Percentiles rank a stretch among this genome's conserved stretches.
Evolutionary conservation across 2,329 filamentous ascomycete species (phyloP).

Genomic region (Aphanoascus verrucosus): DNA sequence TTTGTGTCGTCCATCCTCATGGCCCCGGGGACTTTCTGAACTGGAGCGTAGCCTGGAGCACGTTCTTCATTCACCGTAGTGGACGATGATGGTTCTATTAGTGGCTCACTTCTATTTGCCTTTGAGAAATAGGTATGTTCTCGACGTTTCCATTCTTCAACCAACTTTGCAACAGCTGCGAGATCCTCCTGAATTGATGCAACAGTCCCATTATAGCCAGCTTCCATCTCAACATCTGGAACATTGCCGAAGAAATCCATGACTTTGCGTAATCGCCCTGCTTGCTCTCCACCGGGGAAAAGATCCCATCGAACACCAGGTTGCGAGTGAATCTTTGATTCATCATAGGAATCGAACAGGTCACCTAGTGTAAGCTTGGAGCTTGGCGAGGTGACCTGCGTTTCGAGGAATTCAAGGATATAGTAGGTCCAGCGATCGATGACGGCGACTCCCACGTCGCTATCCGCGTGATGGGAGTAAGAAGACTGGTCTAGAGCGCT

Average conservation of each 20-base stretch:
- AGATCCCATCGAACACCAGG: constrained; percentile 90
- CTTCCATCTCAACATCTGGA: constrained; percentile 78
- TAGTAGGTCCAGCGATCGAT: constrained; percentile 99
- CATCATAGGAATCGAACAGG: constrained; percentile 92
- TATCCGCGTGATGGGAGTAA: constrained; percentile 96
- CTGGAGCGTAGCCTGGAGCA: background rate
- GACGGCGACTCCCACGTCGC: constrained; percentile 93
- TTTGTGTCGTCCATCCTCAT: constrained; percentile 19
- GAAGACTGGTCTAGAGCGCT: constrained; percentile 91
- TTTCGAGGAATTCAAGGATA: constrained; percentile 92
- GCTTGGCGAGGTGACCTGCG: constrained; percentile 71
- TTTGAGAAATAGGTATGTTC: constrained; percentile 25
- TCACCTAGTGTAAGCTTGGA: constrained; percentile 86
- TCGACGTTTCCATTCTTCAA: constrained; percentile 42
- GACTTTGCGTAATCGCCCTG: constrained; percentile 66
- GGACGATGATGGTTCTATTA: constrained; percentile 7
- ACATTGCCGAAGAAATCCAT: constrained; percentile 99
- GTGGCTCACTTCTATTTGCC: constrained; percentile 12
- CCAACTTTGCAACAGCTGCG: constrained; percentile 54
- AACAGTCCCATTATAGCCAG: constrained; percentile 41
- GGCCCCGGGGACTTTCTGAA: constrained; percentile 12
- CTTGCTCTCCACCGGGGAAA: constrained; percentile 73
- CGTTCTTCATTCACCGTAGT: background rate
- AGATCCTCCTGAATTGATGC: constrained; percentile 56
- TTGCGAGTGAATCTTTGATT: constrained; percentile 84